Evolutionary conservation across 225 moss, liverwort and hornwort genomes (phyloP).

Genomic region (Physcomitrium patens): DNA sequence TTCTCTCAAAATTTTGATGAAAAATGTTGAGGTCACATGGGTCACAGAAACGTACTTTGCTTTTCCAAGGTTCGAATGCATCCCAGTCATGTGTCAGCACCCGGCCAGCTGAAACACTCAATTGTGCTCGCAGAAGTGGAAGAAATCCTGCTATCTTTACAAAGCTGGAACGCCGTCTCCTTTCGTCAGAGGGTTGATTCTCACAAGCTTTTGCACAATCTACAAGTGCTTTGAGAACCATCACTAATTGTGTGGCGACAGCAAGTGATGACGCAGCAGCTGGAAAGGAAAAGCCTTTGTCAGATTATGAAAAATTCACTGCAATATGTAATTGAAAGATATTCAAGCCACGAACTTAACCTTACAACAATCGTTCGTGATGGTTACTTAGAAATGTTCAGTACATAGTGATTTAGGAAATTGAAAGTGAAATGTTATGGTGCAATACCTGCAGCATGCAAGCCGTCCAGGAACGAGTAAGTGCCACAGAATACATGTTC

Average conservation of each 20-base stretch:
- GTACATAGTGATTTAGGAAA: not conserved
- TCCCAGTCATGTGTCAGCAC: slow-evolving; percentile 75
- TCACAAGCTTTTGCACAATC: slow-evolving; percentile 59
- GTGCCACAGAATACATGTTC: slow-evolving; percentile 72
- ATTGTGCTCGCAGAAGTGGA: slow-evolving; percentile 59
- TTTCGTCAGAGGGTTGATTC: slow-evolving; percentile 63
- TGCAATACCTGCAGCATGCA: slow-evolving; percentile 71
- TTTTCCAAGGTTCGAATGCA: slow-evolving; percentile 80
- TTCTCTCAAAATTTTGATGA: not conserved
- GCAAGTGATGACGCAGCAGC: slow-evolving; percentile 63
- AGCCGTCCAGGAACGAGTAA: slow-evolving; percentile 68
- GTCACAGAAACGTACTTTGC: slow-evolving; percentile 51
- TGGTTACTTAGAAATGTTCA: slow-evolving; percentile 16
- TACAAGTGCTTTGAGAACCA: slow-evolving; percentile 82
- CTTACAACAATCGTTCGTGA: slow-evolving; percentile 1
- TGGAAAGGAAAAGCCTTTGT: slow-evolving; percentile 35
- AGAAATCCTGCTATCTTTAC: slow-evolving; percentile 52
- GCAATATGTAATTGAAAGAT: slow-evolving; percentile 8
- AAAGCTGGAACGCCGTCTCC: slow-evolving; percentile 60
- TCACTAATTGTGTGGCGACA: slow-evolving; percentile 72
- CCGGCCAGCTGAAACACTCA: slow-evolving; percentile 76
- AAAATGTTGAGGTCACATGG: not conserved
- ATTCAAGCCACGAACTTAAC: slow-evolving; percentile 6
- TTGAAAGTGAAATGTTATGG: slow-evolving; percentile 3
- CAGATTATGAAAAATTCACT: not conserved